Evolutionary conservation across 208 protist species (phyloP), one percentile per base, ranked within the genome.

Genomic region (Wallacemonas rigidus): DNA sequence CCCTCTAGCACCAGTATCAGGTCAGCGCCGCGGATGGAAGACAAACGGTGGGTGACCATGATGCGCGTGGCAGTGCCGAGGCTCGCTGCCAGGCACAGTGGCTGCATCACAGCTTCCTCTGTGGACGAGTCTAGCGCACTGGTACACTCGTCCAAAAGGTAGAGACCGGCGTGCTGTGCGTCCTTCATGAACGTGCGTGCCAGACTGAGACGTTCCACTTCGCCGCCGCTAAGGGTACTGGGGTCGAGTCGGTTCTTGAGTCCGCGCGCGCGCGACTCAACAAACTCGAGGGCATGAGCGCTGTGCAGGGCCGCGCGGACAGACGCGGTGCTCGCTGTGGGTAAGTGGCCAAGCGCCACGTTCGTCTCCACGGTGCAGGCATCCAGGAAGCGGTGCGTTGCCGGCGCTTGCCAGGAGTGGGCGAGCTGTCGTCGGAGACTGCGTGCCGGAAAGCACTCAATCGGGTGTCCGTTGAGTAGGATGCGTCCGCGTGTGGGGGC

Each of bases 81-180:
- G n/a, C 5, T 47, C 2, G 14, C 40, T 1, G 53, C 12, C 48
- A 7, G 3, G 35, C 38, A 17, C 17, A 62, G 56, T 0, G 56
- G 56, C 36, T 43, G 35, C 56, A 62, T n/a, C 17, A 62, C 56
- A 15, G 38, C 69, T 43, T 70, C 39, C 56, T 92, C 87, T 9
- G 90, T 95, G 45, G 72, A 67, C 12, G 85, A 79, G 69, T 95
- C 90, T 38, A 95, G 40, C 8, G 79, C 83, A 69, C 77, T 91
- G n/a, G 85, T 85, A 51, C 79, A 82, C 69, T 95, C 90, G 61
- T 95, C 90, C 38, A 94, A 69, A 2, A 89, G 39, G 61, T 82
- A 85, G 2, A 86, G 45, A 4, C 85, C 76, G 2, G 72, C 76
- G 4, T 61, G 44, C 2, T 67, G 15, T 1, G 61, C 44, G 3